A percentile compares a stretch with the other conserved stretches of the same genome.
Conservation (phyloP, 225 moss, liverwort and hornwort genomes). For the Neckera pumila region DNA sequence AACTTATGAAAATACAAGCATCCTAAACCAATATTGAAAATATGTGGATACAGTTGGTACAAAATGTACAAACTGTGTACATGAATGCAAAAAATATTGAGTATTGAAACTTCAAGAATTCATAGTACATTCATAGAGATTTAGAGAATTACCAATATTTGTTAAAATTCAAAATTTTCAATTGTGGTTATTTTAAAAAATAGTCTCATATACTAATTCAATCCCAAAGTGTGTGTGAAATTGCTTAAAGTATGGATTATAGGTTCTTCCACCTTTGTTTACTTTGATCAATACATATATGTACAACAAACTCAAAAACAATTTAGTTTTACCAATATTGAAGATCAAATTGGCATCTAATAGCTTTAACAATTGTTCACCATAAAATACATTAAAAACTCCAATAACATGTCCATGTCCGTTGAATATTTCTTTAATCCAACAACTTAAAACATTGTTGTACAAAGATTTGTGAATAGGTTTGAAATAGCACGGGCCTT, state of each 20-base stretch:
- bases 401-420: fast-evolving
- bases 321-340: neutral
- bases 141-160: neutral
- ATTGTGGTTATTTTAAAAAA: neutral
- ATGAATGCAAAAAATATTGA: neutral
- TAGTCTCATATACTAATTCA: neutral
- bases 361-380: neutral
- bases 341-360: neutral
- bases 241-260: no score
- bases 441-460: no score
- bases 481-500: no score
- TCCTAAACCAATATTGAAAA: neutral
- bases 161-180: neutral
- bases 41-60: neutral
- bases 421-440: fast-evolving
- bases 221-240: fast-evolving
- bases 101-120: no score
- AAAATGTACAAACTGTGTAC: neutral
- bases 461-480: no score
- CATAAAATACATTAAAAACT: neutral
- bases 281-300: neutral
- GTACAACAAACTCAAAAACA: neutral
- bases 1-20: neutral
- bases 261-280: neutral
- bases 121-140: no score